Base-by-base conservation (phyloP, 495 filamentous ascomycete genomes). In the Cryomyces minteri region DNA sequence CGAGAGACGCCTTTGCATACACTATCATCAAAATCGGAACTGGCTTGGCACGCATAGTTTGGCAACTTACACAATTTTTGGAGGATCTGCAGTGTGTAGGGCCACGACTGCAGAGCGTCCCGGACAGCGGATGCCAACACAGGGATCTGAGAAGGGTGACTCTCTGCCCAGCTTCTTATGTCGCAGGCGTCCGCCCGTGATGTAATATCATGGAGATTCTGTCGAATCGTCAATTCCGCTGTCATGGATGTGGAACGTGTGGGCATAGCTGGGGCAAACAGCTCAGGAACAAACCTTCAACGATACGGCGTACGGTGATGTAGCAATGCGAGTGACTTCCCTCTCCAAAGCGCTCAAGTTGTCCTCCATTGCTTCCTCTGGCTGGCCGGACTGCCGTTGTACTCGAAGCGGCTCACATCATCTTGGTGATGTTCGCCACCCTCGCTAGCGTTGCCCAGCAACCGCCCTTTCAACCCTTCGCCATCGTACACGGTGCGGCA, bases 51-150 rank as follows among this genome's bases (percentile, higher is more conserved):
- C 40, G 9, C 11, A 11, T 8, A 41, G 1, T 41, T 29, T 41
- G 40, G 10, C 40, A 14, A 30, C 25, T 9, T 11, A 29, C 28
- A 12, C 28, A 8, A 30, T n/a, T 41, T 14, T 9, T n/a, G 9
- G 31, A 63, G 42, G 38, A 61, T 49, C 14, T 51, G 32, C 45
- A 63, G 39, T 28, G 56, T 48, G 49, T 58, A 54, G 2, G 54
- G 46, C 57, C 57, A 57, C n/a, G 51, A 52, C 7, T 45, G 39
- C 38, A 61, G 43, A 9, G 51, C 57, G 2, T 53, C 52, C 8
- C 52, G 32, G n/a, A 58, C 40, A n/a, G 53, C 41, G 10, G 41
- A 47, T 1, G 52, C 54, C 39, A 63, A 45, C 18, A 25, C 40
- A 10, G 43, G 29, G 39, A 59, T 39, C 37, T 53, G 48, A 41